phyloP scores from a whole-genome alignment of 257 asterid species.

The Solanum sparsipilum region DNA sequence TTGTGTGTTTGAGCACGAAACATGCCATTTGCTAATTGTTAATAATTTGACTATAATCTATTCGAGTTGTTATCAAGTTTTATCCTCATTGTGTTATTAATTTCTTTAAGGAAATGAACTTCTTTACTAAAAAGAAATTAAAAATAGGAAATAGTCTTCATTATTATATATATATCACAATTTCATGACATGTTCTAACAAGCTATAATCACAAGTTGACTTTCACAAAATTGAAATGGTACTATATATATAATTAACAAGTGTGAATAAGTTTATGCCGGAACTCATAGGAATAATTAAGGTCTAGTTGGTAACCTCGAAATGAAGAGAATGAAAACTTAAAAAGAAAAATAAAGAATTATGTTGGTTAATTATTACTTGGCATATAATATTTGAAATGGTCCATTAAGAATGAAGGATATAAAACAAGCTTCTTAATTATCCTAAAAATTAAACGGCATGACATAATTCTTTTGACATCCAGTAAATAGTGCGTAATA shows the following conservation, averaged over 20 bases:
- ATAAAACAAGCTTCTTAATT: neutral
- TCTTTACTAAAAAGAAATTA: neutral
- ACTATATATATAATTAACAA: neutral
- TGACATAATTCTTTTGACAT: neutral
- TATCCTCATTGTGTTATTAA: neutral
- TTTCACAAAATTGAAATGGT: neutral
- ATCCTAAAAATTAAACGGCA: neutral
- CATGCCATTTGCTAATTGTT: conserved; percentile 1
- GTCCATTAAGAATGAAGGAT: neutral
- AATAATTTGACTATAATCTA: neutral
- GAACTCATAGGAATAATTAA: neutral
- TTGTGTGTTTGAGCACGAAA: neutral
- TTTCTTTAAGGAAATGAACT: neutral
- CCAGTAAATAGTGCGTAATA: neutral
- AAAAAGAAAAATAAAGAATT: neutral
- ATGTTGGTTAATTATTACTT: neutral
- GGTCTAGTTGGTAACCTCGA: neutral
- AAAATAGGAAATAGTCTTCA: neutral
- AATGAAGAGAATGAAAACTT: neutral
- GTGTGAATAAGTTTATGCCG: neutral
- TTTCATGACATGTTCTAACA: neutral
- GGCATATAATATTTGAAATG: neutral
- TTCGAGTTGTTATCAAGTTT: neutral
- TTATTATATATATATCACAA: neutral
- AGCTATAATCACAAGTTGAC: neutral